Evolutionary conservation across 1,139 yeast genomes (phyloP), one percentile per base, ranked within the genome.

Genomic region (Geotrichum phurueaensis): DNA sequence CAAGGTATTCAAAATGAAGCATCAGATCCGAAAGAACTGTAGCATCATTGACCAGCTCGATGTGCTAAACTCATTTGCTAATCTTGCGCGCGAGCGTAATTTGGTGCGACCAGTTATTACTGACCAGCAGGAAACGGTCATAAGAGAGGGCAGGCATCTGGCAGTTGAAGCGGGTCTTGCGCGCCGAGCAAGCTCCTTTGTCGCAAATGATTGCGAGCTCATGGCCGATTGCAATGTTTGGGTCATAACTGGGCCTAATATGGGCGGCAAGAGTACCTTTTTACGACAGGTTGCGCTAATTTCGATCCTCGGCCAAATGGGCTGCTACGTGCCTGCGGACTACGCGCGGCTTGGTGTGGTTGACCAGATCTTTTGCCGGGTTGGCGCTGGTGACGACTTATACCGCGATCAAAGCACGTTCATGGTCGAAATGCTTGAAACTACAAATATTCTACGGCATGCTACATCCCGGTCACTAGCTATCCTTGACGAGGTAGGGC

Each of bases 381-480:
- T 88, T 31, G 97, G 97, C 0, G 91, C 97, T 0, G 89, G 95
- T 0, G 99, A 94, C 73, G 96, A 92, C 69, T 76, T 94, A 47
- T 90, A 81, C 70, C 84, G 89, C 62, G 95, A 92, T 66, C 80
- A 91, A 73, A 89, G 96, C 65, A 92, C 99, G 0, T 94, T 94
- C 69, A 91, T 94, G 98, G 96, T 92, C 18, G 98, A 94, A 68
- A 92, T 94, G 98, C 82, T 89, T n/a, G 99, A 94, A 70, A 89
- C 97, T 0, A 86, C 96, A 29, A 80, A 83, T 64, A 91, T 94
- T 48, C 74, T 94, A 59, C 79, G 81, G 55, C 83, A 88, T 63
- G 96, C 98, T 0, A 90, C 98, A 0, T 70, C 79, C 0, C 74
- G 79, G 52, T 91, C 98, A 0, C 74, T 94, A 64, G 97, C 97